A percentile compares a stretch with the other conserved stretches of the same genome.
Evolutionary conservation across 2,329 filamentous ascomycete genomes (phyloP).

Genomic region (Aspergillus sp.): DNA sequence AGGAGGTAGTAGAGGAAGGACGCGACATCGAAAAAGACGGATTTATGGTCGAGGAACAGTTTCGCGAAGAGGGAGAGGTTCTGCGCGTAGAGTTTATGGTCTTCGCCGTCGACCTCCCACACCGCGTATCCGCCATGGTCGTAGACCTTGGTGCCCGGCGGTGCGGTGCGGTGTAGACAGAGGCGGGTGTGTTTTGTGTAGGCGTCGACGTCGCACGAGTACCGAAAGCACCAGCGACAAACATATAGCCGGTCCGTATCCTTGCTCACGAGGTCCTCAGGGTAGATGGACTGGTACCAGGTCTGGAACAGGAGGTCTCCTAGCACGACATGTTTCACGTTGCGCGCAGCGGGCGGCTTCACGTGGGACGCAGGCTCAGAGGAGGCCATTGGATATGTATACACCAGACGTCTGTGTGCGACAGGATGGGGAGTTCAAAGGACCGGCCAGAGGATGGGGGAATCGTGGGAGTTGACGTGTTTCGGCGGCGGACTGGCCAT

Average conservation of each 20-base stretch:
- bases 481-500: slow-evolving; percentile 2
- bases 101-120: slow-evolving; percentile 89
- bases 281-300: slow-evolving; percentile 91
- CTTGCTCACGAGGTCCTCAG: slow-evolving; percentile 61
- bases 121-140: slow-evolving; percentile 77
- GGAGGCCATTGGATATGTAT: slow-evolving; percentile 26
- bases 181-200: slow-evolving; percentile 41
- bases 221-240: slow-evolving; percentile 92
- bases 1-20: slow-evolving; percentile 95
- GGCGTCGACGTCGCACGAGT: slow-evolving; percentile 54
- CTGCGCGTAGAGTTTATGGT: slow-evolving; percentile 86
- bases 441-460: neutral
- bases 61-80: slow-evolving; percentile 96
- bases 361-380: slow-evolving; percentile 22
- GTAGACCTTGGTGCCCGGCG: slow-evolving; percentile 74
- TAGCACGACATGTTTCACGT: slow-evolving; percentile 82
- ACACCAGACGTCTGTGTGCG: too few species aligned
- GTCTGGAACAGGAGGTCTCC: slow-evolving; percentile 81
- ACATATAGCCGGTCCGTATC: slow-evolving; percentile 68
- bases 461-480: neutral
- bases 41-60: slow-evolving; percentile 96
- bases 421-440: neutral
- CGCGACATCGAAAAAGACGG: slow-evolving; percentile 93
- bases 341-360: slow-evolving; percentile 57
- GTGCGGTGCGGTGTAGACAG: slow-evolving; percentile 54